Evolutionary conservation across 352 stramenopile genomes (phyloP).

Genomic region (Globisporangium recalcitrans): DNA sequence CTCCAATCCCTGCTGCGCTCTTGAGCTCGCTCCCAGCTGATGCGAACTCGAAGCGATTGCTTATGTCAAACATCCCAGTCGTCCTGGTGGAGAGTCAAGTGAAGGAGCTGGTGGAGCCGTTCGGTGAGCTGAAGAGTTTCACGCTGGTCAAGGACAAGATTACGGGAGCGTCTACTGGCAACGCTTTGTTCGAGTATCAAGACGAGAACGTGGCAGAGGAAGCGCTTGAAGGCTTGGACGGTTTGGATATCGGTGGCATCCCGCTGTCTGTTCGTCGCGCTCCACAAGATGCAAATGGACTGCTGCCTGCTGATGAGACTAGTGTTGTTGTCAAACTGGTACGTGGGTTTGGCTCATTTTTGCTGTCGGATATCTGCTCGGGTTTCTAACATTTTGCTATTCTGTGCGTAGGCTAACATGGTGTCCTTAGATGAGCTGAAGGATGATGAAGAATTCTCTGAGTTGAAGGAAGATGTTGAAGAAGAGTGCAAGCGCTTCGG

Average conservation of each 20-base stretch:
- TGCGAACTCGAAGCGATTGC: conserved; percentile 36
- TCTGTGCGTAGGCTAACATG: conserved; percentile 66
- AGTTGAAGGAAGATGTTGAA: conserved; percentile 87
- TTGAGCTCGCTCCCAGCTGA: conserved; percentile 10
- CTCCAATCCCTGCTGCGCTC: neutral
- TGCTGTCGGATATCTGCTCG: neutral
- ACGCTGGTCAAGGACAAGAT: conserved; percentile 49
- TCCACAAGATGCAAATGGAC: conserved; percentile 17
- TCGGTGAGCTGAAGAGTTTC: conserved; percentile 68
- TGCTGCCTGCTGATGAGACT: conserved; percentile 26
- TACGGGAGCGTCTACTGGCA: conserved; percentile 52
- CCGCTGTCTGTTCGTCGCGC: conserved; percentile 60
- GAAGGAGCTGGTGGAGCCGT: conserved; percentile 81
- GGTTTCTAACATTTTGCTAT: neutral
- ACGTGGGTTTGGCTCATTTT: conserved; percentile 13
- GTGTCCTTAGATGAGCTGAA: conserved; percentile 77
- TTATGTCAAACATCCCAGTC: conserved; percentile 83
- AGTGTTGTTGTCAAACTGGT: conserved; percentile 77
- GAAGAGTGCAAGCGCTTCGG: conserved; percentile 88
- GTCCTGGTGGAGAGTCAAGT: conserved; percentile 75
- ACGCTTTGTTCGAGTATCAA: conserved; percentile 78
- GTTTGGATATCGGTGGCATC: conserved; percentile 71
- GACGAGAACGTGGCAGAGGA: conserved; percentile 47
- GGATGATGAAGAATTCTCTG: conserved; percentile 83
- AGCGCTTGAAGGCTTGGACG: conserved; percentile 68